Conservation (phyloP, 1,284 basidiomycete genomes). For the Trametes hirsuta region DNA sequence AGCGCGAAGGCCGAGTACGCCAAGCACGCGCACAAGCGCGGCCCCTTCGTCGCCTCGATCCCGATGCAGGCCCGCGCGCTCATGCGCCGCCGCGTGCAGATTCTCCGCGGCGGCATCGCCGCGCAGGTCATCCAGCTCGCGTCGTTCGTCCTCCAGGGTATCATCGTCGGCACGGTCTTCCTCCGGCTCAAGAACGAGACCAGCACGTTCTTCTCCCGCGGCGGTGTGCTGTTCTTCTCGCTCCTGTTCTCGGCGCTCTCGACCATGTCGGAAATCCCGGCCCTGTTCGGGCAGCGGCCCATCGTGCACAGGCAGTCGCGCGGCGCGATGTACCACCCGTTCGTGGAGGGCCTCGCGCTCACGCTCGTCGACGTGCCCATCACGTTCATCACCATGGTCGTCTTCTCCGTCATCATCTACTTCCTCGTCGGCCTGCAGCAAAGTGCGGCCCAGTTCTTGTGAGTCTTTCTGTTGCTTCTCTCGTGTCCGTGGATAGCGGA, state of each 20-base stretch:
- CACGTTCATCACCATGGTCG: constrained; percentile 50
- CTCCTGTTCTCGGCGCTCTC: constrained; percentile 57
- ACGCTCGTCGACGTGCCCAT: constrained; percentile 76
- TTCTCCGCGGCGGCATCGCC: constrained; percentile 59
- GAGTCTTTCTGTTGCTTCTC: constrained; percentile 26
- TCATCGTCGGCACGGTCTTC: constrained; percentile 83
- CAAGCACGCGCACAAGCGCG: constrained; percentile 31
- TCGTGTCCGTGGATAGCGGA: neutral
- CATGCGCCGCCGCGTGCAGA: constrained; percentile 68
- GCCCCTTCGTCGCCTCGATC: constrained; percentile 35
- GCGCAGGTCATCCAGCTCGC: constrained; percentile 40
- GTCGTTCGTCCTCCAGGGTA: constrained; percentile 62
- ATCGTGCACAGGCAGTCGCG: constrained; percentile 67
- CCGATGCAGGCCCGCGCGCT: constrained; percentile 68
- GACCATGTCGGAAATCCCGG: constrained; percentile 75
- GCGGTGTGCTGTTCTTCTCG: constrained; percentile 76
- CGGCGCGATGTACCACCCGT: constrained; percentile 68
- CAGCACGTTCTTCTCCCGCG: constrained; percentile 76
- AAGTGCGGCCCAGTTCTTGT: constrained; percentile 65
- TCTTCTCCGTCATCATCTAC: constrained; percentile 64
- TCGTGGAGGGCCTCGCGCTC: constrained; percentile 67
- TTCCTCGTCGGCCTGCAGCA: constrained; percentile 64
- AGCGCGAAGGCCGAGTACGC: constrained; percentile 59
- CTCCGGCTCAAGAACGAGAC: constrained; percentile 64
- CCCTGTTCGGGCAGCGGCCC: constrained; percentile 72